Conservation (phyloP, 768 basidiomycete genomes). For the Asterophora lycoperdoides region DNA sequence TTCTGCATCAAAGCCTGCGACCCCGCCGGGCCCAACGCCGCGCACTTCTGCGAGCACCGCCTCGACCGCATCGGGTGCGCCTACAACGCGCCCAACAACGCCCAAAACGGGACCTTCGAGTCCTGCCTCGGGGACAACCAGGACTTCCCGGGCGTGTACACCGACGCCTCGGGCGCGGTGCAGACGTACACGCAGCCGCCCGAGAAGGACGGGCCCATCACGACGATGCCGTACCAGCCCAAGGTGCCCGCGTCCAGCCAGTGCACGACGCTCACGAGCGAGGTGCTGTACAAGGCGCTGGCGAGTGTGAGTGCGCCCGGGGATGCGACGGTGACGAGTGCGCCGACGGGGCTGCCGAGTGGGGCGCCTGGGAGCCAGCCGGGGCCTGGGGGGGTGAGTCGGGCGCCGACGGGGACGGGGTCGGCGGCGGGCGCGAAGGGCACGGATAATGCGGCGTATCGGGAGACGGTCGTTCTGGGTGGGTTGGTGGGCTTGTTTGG, state of each 20-base stretch:
- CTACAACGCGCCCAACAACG: constrained; percentile 58
- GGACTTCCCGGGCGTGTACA: constrained; percentile 25
- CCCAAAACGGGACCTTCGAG: constrained; percentile 46
- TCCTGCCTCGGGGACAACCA: constrained; percentile 50
- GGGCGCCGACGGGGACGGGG: no score
- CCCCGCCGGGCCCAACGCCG: constrained; percentile 38
- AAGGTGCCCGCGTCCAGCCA: constrained; percentile 34
- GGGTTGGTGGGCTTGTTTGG: no score
- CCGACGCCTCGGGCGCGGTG: constrained; percentile 30
- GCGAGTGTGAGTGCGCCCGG: constrained; percentile 13
- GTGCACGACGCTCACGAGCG: constrained; percentile 29
- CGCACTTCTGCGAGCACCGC: constrained; percentile 52
- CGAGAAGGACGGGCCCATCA: constrained; percentile 33
- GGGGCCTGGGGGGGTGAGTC: no score
- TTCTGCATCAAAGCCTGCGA: constrained; percentile 65
- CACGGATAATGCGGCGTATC: no score
- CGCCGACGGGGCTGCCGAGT: constrained; percentile 1
- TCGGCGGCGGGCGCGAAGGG: no score
- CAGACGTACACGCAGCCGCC: constrained; percentile 39
- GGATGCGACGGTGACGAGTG: background rate
- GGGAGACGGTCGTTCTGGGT: no score
- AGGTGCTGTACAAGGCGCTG: constrained; percentile 27
- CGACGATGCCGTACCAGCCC: constrained; percentile 35
- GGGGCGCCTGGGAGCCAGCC: background rate
- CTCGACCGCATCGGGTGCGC: constrained; percentile 65